phyloP scores from a whole-genome alignment of 2,329 filamentous ascomycete genomes.

The Lasiodiplodia sp. region DNA sequence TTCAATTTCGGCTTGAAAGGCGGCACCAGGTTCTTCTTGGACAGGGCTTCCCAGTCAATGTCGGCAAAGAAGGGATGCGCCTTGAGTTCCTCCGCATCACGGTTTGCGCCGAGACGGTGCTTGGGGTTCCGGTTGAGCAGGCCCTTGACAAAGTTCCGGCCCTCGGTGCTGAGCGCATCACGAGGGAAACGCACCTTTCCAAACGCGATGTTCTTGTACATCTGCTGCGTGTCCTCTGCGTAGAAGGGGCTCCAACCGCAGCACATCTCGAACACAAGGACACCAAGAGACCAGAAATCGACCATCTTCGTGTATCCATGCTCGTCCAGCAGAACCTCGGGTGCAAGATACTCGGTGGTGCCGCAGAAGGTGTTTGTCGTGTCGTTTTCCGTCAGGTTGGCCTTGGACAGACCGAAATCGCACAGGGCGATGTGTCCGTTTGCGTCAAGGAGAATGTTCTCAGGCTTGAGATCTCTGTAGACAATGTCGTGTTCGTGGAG shows the following conservation, averaged over 20 bases:
- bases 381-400: constrained; percentile 94
- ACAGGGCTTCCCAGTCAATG: constrained; percentile 87
- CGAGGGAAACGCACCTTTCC: constrained; percentile 96
- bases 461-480: constrained; percentile 95
- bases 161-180: constrained; percentile 92
- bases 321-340: constrained; percentile 93
- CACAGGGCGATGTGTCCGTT: constrained; percentile 98
- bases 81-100: constrained; percentile 94
- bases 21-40: constrained; percentile 90
- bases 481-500: constrained; percentile 97
- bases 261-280: constrained; percentile 99
- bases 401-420: constrained; percentile 97
- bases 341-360: constrained; percentile 95
- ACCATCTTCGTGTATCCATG: constrained; percentile 99
- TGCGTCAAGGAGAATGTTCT: constrained; percentile 95
- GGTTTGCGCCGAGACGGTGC: constrained; percentile 87
- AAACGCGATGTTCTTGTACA: constrained; percentile 99
- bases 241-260: constrained; percentile 99
- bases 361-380: constrained; percentile 99
- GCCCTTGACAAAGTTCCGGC: constrained; percentile 97
- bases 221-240: constrained; percentile 98
- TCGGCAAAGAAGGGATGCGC: constrained; percentile 93
- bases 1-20: constrained; percentile 98
- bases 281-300: constrained; percentile 98
- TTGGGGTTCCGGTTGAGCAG: constrained; percentile 96